These are phyloP conservation scores for Reticulascus tulasneorum DNA, from an alignment of 2,329 filamentous ascomycete species.

Conservation along the genomic window DNA sequence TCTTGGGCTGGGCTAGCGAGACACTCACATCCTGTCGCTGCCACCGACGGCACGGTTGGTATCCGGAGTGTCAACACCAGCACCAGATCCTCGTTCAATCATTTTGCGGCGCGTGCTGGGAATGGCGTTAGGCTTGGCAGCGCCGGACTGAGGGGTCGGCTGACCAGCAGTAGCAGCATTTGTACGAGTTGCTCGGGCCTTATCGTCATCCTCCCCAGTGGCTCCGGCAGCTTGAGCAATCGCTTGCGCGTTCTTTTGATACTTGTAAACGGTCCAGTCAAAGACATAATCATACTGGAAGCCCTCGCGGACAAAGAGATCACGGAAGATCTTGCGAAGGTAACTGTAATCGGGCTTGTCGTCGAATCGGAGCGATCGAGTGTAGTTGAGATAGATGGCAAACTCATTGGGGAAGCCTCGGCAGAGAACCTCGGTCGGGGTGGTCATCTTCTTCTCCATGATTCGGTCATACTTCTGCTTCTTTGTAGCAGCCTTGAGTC, in stretches of 20 bases:
- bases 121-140: conserved; percentile 68
- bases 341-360: conserved; percentile 99
- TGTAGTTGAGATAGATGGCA: conserved; percentile 99
- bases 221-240: conserved; percentile 74
- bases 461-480: conserved; percentile 99
- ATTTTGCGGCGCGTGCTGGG: conserved; percentile 80
- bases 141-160: conserved; percentile 53
- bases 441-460: conserved; percentile 99
- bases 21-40: conserved; percentile 96
- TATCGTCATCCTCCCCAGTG: conserved; percentile 68
- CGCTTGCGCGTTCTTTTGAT: conserved; percentile 92
- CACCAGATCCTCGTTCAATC: conserved; percentile 62
- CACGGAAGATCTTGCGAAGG: conserved; percentile 99
- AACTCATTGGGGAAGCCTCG: conserved; percentile 99
- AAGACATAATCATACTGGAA: conserved; percentile 99
- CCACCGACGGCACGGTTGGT: conserved; percentile 72
- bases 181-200: conserved; percentile 65
- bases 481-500: conserved; percentile 96
- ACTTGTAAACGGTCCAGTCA: conserved; percentile 99
- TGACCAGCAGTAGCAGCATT: conserved; percentile 61
- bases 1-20: conserved; percentile 18
- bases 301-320: conserved; percentile 96
- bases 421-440: conserved; percentile 96
- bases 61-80: conserved; percentile 63
- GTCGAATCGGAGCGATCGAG: conserved; percentile 94